These are phyloP conservation scores for Microbotryum silenes-acaulis DNA, from an alignment of 1,284 basidiomycete species.

Conservation along the genomic window DNA sequence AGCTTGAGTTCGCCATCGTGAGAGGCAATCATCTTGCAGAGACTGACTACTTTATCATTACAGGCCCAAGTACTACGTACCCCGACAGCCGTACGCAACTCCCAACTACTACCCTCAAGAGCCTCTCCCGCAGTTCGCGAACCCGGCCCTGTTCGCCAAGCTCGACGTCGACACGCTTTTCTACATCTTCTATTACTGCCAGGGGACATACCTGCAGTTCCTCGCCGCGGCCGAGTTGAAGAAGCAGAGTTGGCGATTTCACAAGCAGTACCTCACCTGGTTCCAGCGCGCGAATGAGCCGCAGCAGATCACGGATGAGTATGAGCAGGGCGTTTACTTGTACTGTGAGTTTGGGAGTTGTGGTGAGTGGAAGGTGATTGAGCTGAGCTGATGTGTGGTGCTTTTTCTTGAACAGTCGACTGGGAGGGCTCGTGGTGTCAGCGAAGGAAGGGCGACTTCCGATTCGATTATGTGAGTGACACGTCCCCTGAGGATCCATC, in stretches of 20 bases:
- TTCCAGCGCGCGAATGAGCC: constrained; percentile 98
- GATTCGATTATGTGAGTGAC: constrained; percentile 52
- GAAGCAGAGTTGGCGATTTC: constrained; percentile 97
- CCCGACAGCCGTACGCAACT: constrained; percentile 83
- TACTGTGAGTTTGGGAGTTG: constrained; percentile 21
- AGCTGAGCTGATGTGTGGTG: neutral
- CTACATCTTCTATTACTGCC: constrained; percentile 96
- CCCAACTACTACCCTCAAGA: constrained; percentile 93
- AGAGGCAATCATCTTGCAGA: constrained; percentile 9
- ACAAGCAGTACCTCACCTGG: constrained; percentile 99
- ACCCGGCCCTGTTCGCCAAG: constrained; percentile 78
- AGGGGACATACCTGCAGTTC: constrained; percentile 42
- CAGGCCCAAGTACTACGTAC: constrained; percentile 93
- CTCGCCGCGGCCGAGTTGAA: constrained; percentile 96
- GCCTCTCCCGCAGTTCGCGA: constrained; percentile 71
- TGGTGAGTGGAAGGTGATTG: neutral
- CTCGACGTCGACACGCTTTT: constrained; percentile 96
- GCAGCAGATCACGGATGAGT: constrained; percentile 98
- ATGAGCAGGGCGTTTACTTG: constrained; percentile 81
- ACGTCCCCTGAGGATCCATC: too few species aligned
- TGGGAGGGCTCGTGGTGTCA: constrained; percentile 66
- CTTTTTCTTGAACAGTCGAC: neutral
- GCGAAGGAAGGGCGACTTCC: constrained; percentile 95
- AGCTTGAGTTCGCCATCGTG: constrained; percentile 35
- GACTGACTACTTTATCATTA: constrained; percentile 18